Conservation (phyloP, 2,329 filamentous ascomycete species). For the Ophiobolus disseminans region DNA sequence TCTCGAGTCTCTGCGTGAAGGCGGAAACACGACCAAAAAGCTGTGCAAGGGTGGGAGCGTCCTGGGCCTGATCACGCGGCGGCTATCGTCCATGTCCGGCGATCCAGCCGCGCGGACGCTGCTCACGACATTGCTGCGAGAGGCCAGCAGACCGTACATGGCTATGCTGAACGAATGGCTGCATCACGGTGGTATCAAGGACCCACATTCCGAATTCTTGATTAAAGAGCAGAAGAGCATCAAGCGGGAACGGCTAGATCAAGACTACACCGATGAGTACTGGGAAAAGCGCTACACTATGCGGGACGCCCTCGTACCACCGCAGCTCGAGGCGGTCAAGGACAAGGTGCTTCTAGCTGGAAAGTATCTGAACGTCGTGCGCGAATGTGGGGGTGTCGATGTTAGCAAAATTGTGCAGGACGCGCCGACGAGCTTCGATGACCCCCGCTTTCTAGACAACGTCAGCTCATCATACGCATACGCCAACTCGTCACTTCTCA, state of each 20-base stretch:
- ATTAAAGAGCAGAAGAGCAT: constrained; percentile 97
- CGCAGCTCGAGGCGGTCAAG: constrained; percentile 87
- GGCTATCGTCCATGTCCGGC: constrained; percentile 88
- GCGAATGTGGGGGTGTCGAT: constrained; percentile 95
- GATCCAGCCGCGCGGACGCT: constrained; percentile 86
- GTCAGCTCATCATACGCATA: constrained; percentile 94
- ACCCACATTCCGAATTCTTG: constrained; percentile 91
- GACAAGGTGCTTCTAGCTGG: constrained; percentile 94
- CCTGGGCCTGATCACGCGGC: constrained; percentile 83
- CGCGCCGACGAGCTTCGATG: constrained; percentile 91
- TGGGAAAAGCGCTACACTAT: constrained; percentile 98
- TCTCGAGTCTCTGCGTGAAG: constrained; percentile 85
- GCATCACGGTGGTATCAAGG: constrained; percentile 92
- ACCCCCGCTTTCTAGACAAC: constrained; percentile 90
- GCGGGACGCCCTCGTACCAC: constrained; percentile 87
- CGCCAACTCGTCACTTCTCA: constrained; percentile 91
- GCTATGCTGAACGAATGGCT: constrained; percentile 98
- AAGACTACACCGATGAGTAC: constrained; percentile 98
- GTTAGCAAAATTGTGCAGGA: constrained; percentile 87
- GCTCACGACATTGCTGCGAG: constrained; percentile 80
- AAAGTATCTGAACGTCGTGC: constrained; percentile 97
- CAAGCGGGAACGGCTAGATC: constrained; percentile 84
- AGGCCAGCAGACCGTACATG: constrained; percentile 95
- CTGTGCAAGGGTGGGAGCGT: constrained; percentile 97
- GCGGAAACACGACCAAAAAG: constrained; percentile 85